Evolutionary conservation across 2,329 filamentous ascomycete genomes (phyloP).

Genomic region (Zelopaecilomyces penicillatus): DNA sequence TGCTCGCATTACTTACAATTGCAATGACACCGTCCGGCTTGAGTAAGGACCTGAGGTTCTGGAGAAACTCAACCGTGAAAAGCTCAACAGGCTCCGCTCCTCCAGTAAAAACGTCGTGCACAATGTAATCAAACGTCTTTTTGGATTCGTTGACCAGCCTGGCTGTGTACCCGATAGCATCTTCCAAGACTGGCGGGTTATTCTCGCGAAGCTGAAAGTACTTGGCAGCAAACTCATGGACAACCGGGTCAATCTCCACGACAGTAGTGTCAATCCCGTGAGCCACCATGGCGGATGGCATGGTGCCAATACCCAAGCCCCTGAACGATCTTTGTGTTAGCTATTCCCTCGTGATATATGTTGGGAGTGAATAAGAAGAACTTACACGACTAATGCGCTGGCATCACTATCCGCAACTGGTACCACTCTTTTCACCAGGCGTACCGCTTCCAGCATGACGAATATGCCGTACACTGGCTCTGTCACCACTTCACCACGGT

Average conservation of each 20-base stretch:
- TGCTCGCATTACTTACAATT: constrained; percentile 52
- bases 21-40: constrained; percentile 75
- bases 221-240: constrained; percentile 71
- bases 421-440: constrained; percentile 59
- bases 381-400: constrained; percentile 78
- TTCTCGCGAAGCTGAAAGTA: constrained; percentile 76
- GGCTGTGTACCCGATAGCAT: constrained; percentile 66
- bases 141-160: constrained; percentile 32
- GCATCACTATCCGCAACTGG: constrained; percentile 54
- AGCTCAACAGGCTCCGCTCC: constrained; percentile 83
- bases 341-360: not conserved
- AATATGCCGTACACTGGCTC: constrained; percentile 97
- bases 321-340: constrained; percentile 30
- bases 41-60: constrained; percentile 61
- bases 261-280: constrained; percentile 91
- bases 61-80: constrained; percentile 80
- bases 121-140: constrained; percentile 74
- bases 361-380: constrained; percentile 6
- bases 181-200: constrained; percentile 70
- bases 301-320: constrained; percentile 87
- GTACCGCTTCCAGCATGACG: constrained; percentile 84
- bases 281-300: constrained; percentile 73
- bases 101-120: constrained; percentile 97
- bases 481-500: constrained; percentile 46
- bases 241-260: constrained; percentile 86